Percentiles rank a stretch among this genome's conserved stretches.
Conservation (phyloP, 2,329 filamentous ascomycete genomes). For the Fusarium torulosum region DNA sequence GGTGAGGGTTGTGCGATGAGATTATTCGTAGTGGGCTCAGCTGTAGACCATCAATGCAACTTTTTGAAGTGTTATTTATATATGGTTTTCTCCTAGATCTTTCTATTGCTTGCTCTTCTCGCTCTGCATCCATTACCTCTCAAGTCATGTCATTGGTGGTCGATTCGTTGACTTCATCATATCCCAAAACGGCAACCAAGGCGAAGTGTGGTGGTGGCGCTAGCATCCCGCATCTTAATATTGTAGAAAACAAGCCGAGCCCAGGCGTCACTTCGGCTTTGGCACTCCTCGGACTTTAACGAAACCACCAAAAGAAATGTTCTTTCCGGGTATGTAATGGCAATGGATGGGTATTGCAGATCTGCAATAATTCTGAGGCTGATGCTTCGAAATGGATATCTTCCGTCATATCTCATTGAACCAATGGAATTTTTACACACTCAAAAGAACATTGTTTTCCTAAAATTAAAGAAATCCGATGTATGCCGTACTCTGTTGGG, state of each 20-base stretch:
- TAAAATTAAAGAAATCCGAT: too few species aligned
- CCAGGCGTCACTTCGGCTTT: fast-evolving
- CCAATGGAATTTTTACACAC: too few species aligned
- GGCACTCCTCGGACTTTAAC: not conserved
- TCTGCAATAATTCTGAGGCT: too few species aligned
- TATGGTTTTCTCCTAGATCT: not conserved
- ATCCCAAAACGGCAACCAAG: constrained; percentile 15
- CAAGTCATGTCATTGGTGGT: not conserved
- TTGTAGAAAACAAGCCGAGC: constrained; percentile 14
- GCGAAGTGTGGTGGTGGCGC: not conserved
- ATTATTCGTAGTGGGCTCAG: not conserved
- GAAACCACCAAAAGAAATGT: too few species aligned
- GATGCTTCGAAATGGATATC: too few species aligned
- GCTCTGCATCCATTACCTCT: not conserved
- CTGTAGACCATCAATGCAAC: not conserved
- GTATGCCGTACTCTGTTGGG: too few species aligned
- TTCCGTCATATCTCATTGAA: too few species aligned
- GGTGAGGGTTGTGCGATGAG: too few species aligned
- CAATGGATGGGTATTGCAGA: too few species aligned
- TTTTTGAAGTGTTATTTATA: not conserved
- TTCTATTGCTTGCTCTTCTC: not conserved
- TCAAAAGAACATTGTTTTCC: too few species aligned
- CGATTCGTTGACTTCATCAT: not conserved
- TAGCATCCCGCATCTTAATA: not conserved
- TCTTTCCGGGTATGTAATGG: too few species aligned